A percentile compares a stretch with the other conserved stretches of the same genome.
These are phyloP conservation scores for Friedmanniomyces endolithicus DNA, from an alignment of 495 filamentous ascomycete species.

Conservation along the genomic window DNA sequence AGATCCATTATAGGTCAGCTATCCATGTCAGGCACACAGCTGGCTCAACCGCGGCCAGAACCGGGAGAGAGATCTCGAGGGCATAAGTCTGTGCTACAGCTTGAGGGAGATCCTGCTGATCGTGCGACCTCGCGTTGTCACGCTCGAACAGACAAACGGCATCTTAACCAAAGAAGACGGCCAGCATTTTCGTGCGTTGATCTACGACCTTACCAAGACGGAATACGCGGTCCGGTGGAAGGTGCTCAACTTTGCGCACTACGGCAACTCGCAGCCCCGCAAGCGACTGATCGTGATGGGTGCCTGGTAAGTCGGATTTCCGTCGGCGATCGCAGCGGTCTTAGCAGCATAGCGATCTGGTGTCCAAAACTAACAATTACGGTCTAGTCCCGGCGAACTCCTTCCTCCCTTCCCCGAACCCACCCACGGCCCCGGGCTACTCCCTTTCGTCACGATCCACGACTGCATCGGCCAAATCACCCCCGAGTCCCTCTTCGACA, in stretches of 20 bases:
- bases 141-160: conserved; percentile 66
- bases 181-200: conserved; percentile 45
- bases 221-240: conserved; percentile 59
- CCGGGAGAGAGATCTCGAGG: conserved; percentile 44
- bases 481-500: not conserved
- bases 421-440: conserved; percentile 44
- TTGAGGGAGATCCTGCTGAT: conserved; percentile 46
- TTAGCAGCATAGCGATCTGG: too few relatives aligned
- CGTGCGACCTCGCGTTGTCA: conserved; percentile 57
- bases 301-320: conserved; percentile 44
- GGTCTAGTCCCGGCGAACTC: conserved; percentile 53
- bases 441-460: conserved; percentile 33
- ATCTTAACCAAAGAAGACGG: conserved; percentile 30
- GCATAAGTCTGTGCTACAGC: conserved; percentile 33
- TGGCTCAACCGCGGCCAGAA: conserved; percentile 33
- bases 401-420: conserved; percentile 57
- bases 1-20: conserved; percentile 59
- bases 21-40: conserved; percentile 57
- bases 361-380: not conserved
- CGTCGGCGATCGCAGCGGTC: not conserved
- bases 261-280: conserved; percentile 50
- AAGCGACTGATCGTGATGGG: conserved; percentile 65
- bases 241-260: conserved; percentile 41
- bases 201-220: conserved; percentile 49
- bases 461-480: not conserved